phyloP scores from a whole-genome alignment of 148 eudicot genomes.

The Persicaria tinctoria region DNA sequence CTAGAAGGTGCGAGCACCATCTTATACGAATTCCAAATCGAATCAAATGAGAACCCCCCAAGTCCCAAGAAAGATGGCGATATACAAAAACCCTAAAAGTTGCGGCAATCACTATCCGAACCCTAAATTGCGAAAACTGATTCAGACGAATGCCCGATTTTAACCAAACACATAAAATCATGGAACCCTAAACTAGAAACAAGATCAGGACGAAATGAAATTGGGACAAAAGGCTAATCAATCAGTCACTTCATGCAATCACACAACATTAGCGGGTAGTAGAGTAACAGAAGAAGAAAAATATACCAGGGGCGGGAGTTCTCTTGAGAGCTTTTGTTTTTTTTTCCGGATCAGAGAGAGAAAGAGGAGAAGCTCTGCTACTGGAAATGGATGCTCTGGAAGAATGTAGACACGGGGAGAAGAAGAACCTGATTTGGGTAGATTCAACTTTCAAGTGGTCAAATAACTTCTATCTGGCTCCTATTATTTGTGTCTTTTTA shows the following conservation, averaged over 20 bases:
- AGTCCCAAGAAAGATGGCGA: not conserved
- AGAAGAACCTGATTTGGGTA: conserved; percentile 2
- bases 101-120: not conserved
- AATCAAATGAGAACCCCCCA: not conserved
- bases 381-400: conserved; percentile 1
- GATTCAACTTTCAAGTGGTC: not conserved
- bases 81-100: not conserved
- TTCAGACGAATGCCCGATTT: not conserved
- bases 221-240: not conserved
- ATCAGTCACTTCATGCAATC: not conserved
- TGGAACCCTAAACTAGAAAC: not conserved
- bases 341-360: too few relatives aligned
- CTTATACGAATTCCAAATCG: not conserved
- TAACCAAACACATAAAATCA: not conserved
- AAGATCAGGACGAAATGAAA: not conserved
- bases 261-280: not conserved
- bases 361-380: not conserved
- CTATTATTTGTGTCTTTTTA: too few relatives aligned
- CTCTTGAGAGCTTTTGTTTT: too few relatives aligned
- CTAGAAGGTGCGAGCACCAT: not conserved
- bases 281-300: not conserved
- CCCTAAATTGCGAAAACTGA: conserved; percentile 8
- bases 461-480: not conserved
- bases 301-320: not conserved
- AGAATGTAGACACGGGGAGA: not conserved